phyloP scores from a whole-genome alignment of 805 yeast genomes.

The Isabelozyma rhagii region DNA sequence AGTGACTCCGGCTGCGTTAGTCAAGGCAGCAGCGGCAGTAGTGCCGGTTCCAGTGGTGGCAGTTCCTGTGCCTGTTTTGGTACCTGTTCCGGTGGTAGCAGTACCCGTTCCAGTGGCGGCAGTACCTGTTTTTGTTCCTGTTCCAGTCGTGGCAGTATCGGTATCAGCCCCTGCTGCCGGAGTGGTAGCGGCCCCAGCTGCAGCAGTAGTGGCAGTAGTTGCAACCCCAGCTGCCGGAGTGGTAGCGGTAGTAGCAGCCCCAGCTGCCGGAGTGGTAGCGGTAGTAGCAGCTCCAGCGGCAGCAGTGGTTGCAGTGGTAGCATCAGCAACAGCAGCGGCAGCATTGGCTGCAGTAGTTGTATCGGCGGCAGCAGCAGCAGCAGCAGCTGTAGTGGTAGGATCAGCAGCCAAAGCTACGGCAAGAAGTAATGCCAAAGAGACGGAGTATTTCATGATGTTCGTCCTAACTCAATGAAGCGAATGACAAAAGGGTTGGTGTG shows the following conservation, averaged over 20 bases:
- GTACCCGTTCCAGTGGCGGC: conserved; percentile 4
- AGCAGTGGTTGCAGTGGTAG: conserved; percentile 8
- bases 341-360: conserved; percentile 14
- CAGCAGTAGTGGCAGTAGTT: conserved; percentile 13
- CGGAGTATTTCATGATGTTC: neutral
- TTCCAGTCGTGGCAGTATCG: conserved; percentile 6
- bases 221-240: conserved; percentile 15
- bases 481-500: neutral
- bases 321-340: conserved; percentile 5
- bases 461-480: neutral
- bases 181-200: conserved; percentile 11
- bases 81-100: conserved; percentile 7
- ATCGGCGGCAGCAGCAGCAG: conserved; percentile 5
- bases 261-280: conserved; percentile 14
- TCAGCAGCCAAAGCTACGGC: conserved; percentile 7
- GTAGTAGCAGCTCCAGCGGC: conserved; percentile 11
- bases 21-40: conserved; percentile 9
- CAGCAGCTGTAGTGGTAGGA: conserved; percentile 9
- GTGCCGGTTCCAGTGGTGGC: conserved; percentile 4
- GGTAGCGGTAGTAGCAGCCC: conserved; percentile 13
- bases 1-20: conserved; percentile 7
- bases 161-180: conserved; percentile 12
- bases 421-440: neutral
- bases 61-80: conserved; percentile 7
- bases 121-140: conserved; percentile 10